phyloP scores from a whole-genome alignment of 768 basidiomycete genomes.

The Boletus coccyginus region DNA sequence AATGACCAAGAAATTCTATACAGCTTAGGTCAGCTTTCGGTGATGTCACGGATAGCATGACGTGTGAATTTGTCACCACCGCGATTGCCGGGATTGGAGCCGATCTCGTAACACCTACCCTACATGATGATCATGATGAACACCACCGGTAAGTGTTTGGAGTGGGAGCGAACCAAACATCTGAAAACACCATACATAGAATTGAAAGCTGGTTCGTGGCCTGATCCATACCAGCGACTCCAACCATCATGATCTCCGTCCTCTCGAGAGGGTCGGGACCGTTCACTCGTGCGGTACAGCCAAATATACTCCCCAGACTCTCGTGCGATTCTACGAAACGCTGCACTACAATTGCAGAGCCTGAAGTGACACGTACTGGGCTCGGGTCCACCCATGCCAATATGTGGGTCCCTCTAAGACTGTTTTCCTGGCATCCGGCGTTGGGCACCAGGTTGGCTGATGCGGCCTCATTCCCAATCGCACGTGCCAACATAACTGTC shows the following conservation, averaged over 20 bases:
- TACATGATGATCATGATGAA: too few relatives aligned
- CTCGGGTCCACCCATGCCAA: neutral
- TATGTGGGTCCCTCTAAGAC: neutral
- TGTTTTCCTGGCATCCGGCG: neutral
- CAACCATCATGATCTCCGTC: neutral
- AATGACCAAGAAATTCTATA: too few relatives aligned
- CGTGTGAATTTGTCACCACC: too few relatives aligned
- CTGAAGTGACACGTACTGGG: neutral
- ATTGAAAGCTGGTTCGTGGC: neutral
- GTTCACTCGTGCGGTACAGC: neutral
- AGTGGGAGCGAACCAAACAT: slow-evolving; percentile 3
- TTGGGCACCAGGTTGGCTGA: slow-evolving; percentile 12
- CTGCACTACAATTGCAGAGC: neutral
- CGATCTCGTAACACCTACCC: too few relatives aligned
- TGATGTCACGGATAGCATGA: too few relatives aligned
- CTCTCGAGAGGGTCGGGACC: neutral
- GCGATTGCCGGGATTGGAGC: too few relatives aligned
- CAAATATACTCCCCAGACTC: neutral
- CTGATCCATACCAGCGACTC: too few relatives aligned
- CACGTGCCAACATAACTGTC: neutral
- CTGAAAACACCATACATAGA: neutral
- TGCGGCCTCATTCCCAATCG: slow-evolving; percentile 14
- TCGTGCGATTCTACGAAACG: neutral
- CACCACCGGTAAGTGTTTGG: neutral
- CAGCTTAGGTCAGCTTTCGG: too few relatives aligned